Percentiles rank a stretch among this genome's conserved stretches.
phyloP scores from a whole-genome alignment of 1,284 basidiomycete species.

The Naganishia sp. region DNA sequence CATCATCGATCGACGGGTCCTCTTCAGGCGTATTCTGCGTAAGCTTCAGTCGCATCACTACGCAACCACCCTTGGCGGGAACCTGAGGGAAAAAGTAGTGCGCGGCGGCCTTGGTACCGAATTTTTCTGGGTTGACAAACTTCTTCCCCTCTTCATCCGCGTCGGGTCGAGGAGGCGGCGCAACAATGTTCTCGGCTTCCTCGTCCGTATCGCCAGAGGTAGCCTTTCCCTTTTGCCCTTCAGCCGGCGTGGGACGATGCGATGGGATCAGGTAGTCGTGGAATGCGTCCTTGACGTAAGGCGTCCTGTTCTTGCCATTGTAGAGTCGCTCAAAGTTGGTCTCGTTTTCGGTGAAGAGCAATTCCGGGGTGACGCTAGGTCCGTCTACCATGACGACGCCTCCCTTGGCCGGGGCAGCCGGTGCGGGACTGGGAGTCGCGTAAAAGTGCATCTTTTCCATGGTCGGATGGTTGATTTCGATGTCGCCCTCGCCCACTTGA shows the following conservation, averaged over 20 bases:
- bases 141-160: slow-evolving; percentile 43
- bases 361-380: slow-evolving; percentile 70
- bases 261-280: slow-evolving; percentile 90
- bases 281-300: slow-evolving; percentile 96
- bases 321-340: slow-evolving; percentile 93
- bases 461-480: slow-evolving; percentile 72
- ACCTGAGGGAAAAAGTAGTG: slow-evolving; percentile 87
- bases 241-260: slow-evolving; percentile 66
- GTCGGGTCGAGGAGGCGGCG: slow-evolving; percentile 45
- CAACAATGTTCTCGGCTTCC: slow-evolving; percentile 41
- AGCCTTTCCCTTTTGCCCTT: slow-evolving; percentile 37
- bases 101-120: slow-evolving; percentile 88
- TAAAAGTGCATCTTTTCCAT: slow-evolving; percentile 79
- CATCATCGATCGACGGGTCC: slow-evolving; percentile 80
- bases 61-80: slow-evolving; percentile 87
- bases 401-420: slow-evolving; percentile 69
- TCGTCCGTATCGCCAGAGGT: slow-evolving; percentile 32
- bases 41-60: slow-evolving; percentile 90
- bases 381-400: slow-evolving; percentile 64
- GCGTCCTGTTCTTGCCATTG: slow-evolving; percentile 75
- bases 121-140: slow-evolving; percentile 84
- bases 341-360: slow-evolving; percentile 94
- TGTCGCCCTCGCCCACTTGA: slow-evolving; percentile 60
- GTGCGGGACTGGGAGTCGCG: slow-evolving; percentile 87
- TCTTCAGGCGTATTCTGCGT: slow-evolving; percentile 73